phyloP scores from a whole-genome alignment of 345 rosid species.

The Euphorbia tirucalli region DNA sequence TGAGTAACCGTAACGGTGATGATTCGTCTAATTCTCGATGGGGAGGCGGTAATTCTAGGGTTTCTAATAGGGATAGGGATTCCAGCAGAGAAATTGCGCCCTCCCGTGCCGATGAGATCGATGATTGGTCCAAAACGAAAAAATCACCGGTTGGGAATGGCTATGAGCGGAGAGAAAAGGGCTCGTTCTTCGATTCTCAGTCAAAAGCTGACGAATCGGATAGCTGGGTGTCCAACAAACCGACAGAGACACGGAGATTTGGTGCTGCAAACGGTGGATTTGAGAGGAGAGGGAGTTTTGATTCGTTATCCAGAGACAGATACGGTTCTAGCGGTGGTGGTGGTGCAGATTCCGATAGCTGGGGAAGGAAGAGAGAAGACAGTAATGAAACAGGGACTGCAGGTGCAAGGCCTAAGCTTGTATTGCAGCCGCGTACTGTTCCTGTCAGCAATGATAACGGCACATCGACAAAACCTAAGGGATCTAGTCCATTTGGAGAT shows the following conservation, averaged over 20 bases:
- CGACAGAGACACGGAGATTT: conserved; percentile 39
- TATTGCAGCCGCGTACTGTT: conserved; percentile 71
- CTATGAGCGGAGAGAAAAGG: conserved; percentile 34
- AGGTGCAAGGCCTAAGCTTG: conserved; percentile 51
- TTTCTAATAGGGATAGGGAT: conserved; percentile 37
- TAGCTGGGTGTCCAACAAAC: conserved; percentile 70
- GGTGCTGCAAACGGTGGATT: conserved; percentile 32
- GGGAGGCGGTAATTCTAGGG: conserved; percentile 53
- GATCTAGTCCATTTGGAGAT: conserved; percentile 71
- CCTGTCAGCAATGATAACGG: conserved; percentile 37
- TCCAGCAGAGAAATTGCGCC: conserved; percentile 47
- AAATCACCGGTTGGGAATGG: conserved; percentile 48
- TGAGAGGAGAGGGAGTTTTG: conserved; percentile 67
- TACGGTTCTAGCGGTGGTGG: conserved; percentile 33
- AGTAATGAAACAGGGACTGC: conserved; percentile 15
- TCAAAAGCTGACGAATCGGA: conserved; percentile 89
- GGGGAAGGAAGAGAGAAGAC: conserved; percentile 83
- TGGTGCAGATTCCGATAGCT: conserved; percentile 55
- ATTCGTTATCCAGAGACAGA: conserved; percentile 59
- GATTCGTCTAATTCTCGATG: conserved; percentile 58
- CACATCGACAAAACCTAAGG: conserved; percentile 50
- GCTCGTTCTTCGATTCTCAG: conserved; percentile 52
- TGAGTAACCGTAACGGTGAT: conserved; percentile 32
- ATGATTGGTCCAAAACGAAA: conserved; percentile 79
- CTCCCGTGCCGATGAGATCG: conserved; percentile 89